Evolutionary conservation across 2,329 filamentous ascomycete species (phyloP), one percentile per base, ranked within the genome.

Genomic region (Aspergillus texensis): DNA sequence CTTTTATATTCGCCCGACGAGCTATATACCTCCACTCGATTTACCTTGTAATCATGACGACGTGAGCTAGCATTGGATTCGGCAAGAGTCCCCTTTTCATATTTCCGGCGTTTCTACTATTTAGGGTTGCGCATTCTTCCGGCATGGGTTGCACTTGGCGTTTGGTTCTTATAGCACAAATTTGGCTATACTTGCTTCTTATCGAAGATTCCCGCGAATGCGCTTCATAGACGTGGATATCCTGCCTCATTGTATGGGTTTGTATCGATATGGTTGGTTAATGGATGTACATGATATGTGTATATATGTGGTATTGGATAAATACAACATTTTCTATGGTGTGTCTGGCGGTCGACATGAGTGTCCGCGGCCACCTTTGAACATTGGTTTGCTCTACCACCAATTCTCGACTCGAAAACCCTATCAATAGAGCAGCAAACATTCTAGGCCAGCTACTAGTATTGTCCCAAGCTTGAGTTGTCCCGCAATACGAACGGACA

Each of bases 51-150:
- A 65, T 61, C 55, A 43, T 62, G 46, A 62, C 30, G 57, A 60
- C 62, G 28, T 60, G 60, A 34, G 12, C 46, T 34, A 52, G 62
- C 55, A 48, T 43, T 55, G 16, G 24, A 59, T 41, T 50, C 46
- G 61, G 50, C 56, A 30, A 41, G 34, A 58, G 45, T 59, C 45
- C 24, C 45, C n/a, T 28, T 58, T 67, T 58, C 57, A 67, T 65
- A 60, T 62, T 60, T 53, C 34, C 14, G 60, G 56, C 58, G 61
- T 65, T 65, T 52, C 32, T 43, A 41, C 58, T 48, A 32, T 45
- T 57, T 58, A 6, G 32, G 32, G 2, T 32, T 19, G 54, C 21
- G 48, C 58, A 43, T 59, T 58, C 53, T 28, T 58, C 45, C 14
- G 28, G 54, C 58, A 64, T 45, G 28, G 58, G 57, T 53, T 53